A percentile compares a stretch with the other conserved stretches of the same genome.
Conservation (phyloP, 108 stramenopile genomes). For the Asterionellopsis glacialis region DNA sequence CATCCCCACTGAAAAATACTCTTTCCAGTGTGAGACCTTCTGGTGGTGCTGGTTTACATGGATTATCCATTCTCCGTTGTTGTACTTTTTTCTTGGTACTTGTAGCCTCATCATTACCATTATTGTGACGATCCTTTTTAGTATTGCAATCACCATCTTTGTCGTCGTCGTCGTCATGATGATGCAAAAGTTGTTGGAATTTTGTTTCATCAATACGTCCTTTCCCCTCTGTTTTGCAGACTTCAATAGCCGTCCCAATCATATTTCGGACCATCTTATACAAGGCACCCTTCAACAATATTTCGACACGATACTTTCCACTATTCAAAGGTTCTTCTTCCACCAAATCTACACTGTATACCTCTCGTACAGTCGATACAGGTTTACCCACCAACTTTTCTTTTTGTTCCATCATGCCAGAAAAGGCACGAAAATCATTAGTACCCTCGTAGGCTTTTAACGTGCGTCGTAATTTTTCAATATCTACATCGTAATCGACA, state of each 20-base stretch:
- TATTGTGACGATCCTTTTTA: neutral
- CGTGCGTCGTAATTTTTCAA: slow-evolving; percentile 28
- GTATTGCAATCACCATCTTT: neutral
- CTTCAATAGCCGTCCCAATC: slow-evolving; percentile 78
- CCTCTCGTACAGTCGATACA: slow-evolving; percentile 53
- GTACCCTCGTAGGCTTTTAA: slow-evolving; percentile 59
- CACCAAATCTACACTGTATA: slow-evolving; percentile 55
- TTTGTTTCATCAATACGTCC: slow-evolving; percentile 35
- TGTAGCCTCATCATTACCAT: neutral
- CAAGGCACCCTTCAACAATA: slow-evolving; percentile 68
- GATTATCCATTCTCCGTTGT: slow-evolving; percentile 52
- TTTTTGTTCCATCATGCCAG: slow-evolving; percentile 61
- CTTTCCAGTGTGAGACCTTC: slow-evolving; percentile 81
- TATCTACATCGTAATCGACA: slow-evolving; percentile 31
- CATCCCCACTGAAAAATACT: slow-evolving; percentile 60
- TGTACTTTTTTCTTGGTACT: slow-evolving; percentile 5
- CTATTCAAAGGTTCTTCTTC: slow-evolving; percentile 21
- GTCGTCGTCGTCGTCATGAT: neutral
- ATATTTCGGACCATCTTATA: slow-evolving; percentile 88
- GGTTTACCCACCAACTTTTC: slow-evolving; percentile 27
- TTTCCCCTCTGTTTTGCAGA: slow-evolving; percentile 20
- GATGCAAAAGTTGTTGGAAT: slow-evolving; percentile 42
- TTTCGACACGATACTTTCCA: slow-evolving; percentile 56
- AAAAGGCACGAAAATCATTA: slow-evolving; percentile 80
- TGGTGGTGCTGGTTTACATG: slow-evolving; percentile 74